Percentiles rank a stretch among this genome's conserved stretches.
Evolutionary conservation across 2,329 filamentous ascomycete species (phyloP).

Genomic region (Cercospora zeae-maydis): DNA sequence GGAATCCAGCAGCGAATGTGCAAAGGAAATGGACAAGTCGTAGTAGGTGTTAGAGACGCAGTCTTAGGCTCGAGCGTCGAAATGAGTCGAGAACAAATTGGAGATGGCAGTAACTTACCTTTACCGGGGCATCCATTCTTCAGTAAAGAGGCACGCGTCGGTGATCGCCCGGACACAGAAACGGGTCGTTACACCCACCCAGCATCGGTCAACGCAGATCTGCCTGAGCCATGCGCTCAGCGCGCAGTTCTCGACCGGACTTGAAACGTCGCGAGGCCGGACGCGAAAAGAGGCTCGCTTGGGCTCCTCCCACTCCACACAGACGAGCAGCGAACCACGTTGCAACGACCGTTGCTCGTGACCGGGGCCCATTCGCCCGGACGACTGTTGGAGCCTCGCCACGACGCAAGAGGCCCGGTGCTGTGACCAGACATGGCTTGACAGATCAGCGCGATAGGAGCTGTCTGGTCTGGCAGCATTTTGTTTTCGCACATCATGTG

Average conservation of each 20-base stretch:
- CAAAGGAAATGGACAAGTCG: neutral
- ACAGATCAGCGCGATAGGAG: neutral
- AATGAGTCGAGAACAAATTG: conserved; percentile 1
- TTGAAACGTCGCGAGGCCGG: neutral
- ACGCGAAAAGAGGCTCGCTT: neutral
- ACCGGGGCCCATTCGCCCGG: conserved; percentile 2
- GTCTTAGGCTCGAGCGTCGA: neutral
- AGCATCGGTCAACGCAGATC: neutral
- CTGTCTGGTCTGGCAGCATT: neutral
- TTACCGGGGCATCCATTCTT: conserved; percentile 9
- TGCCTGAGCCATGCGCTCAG: conserved; percentile 5
- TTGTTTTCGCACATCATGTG: neutral
- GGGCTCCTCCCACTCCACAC: conserved; percentile 2
- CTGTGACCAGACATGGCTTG: conserved; percentile 2
- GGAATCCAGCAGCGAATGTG: neutral
- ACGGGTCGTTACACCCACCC: conserved; percentile 2
- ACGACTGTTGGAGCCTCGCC: conserved; percentile 1
- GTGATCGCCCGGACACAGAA: neutral
- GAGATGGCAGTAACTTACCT: neutral
- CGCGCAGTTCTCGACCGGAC: neutral
- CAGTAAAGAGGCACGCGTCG: neutral
- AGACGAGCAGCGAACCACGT: conserved; percentile 2
- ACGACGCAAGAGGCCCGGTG: neutral
- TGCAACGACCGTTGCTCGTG: neutral
- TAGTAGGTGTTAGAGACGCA: neutral